Evolutionary conservation across 768 basidiomycete genomes (phyloP), one percentile per base, ranked within the genome.

Genomic region (Lanmaoa pseudosensibilis): DNA sequence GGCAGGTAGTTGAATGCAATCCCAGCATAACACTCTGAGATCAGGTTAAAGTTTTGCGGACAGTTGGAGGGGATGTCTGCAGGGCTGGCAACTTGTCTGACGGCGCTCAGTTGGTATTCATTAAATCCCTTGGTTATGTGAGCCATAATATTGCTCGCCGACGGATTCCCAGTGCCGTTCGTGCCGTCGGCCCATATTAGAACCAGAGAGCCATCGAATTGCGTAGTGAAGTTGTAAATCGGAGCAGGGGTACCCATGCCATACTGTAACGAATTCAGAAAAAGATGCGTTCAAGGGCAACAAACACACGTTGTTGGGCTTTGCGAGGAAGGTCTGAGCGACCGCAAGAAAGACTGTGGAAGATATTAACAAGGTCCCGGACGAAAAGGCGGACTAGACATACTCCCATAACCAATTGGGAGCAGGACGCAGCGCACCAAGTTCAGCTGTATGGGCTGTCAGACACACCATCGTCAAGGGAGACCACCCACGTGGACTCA

Each of bases 101-200:
- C 78, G 3, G 75, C 75, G 4, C 63, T 65, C 2, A 76, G 72
- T 65, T 90, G 87, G 19, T 62, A 55, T 0, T 72, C 51, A 13
- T 73, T 73, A 60, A 89, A 87, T 3, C 76, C 75, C 18, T 73
- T 66, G 1, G 85, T 86, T 34, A 90, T 77, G 41, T 73, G 78
- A 18, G 77, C 64, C 69, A 92, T 90, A 58, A 92, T 82, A 37
- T 81, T 78, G 33, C 69, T 66, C 4, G 87, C 80, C 1, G 83
- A 77, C 1, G 86, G 84, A 8, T 73, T 71, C 47, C 80, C 80
- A 1, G 74, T 75, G 13, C 82, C 81, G 55, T 82, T 78, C 2
- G 87, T 88, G 13, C 75, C 80, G 62, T 90, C 88, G 0, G 83
- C 81, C 90, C 90, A 92, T 55, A 87, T 65, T 5, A 90, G 69